Conservation (phyloP, 2,329 filamentous ascomycete genomes). For the Botryotinia narcissicola region DNA sequence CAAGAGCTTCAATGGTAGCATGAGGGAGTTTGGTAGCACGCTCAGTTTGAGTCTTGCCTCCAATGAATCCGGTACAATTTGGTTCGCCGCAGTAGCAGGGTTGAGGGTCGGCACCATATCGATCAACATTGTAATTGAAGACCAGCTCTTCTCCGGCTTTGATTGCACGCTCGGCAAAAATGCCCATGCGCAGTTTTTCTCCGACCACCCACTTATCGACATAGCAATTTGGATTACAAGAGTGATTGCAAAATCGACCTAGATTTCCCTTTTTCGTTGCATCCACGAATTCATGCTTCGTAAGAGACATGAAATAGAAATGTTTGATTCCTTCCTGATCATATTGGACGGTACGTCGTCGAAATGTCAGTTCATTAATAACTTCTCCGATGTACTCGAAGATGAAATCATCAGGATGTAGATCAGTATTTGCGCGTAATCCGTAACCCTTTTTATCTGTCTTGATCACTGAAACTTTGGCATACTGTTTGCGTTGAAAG, state of each 20-base stretch:
- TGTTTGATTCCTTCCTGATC: slow-evolving; percentile 97
- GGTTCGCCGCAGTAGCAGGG: slow-evolving; percentile 94
- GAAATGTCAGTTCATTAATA: slow-evolving; percentile 88
- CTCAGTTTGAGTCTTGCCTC: slow-evolving; percentile 96
- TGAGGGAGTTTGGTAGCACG: slow-evolving; percentile 87
- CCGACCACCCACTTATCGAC: slow-evolving; percentile 99
- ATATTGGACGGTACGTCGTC: slow-evolving; percentile 87
- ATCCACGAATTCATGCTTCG: slow-evolving; percentile 94
- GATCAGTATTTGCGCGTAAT: slow-evolving; percentile 73
- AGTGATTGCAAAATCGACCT: slow-evolving; percentile 97
- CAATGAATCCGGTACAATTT: slow-evolving; percentile 95
- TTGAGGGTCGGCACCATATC: slow-evolving; percentile 94
- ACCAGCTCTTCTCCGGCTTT: slow-evolving; percentile 90
- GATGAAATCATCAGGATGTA: slow-evolving; percentile 85
- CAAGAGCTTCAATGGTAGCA: slow-evolving; percentile 88
- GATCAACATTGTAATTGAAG: slow-evolving; percentile 99
- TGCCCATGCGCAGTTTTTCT: slow-evolving; percentile 97
- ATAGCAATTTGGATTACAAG: slow-evolving; percentile 97
- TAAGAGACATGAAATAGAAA: slow-evolving; percentile 99
- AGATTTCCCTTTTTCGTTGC: slow-evolving; percentile 96
- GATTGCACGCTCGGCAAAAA: slow-evolving; percentile 85
- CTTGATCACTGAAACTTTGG: slow-evolving; percentile 90
- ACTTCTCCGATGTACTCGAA: slow-evolving; percentile 99
- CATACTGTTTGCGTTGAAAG: slow-evolving; percentile 87
- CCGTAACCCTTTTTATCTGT: slow-evolving; percentile 98